Conservation (phyloP, 345 rosid genomes). For the Aquilaria yunnanensis region DNA sequence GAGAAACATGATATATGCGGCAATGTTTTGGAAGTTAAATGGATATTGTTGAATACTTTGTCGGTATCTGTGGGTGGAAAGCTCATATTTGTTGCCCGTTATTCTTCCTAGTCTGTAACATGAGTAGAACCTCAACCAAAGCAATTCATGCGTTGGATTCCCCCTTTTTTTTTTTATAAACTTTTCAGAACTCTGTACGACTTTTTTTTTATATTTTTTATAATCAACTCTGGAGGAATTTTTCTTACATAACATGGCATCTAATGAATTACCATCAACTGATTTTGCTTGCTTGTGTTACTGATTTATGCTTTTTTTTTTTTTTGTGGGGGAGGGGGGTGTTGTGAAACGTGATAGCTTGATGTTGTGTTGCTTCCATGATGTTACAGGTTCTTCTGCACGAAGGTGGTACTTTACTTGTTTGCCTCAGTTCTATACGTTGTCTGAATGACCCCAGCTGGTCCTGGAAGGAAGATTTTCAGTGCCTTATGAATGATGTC, state of each 20-base stretch:
- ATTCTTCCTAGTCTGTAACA: too few species aligned
- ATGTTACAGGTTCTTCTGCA: conserved; percentile 75
- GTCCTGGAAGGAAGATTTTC: conserved; percentile 70
- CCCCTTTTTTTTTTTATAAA: too few species aligned
- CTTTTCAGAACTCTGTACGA: too few species aligned
- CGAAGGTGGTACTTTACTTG: conserved; percentile 91
- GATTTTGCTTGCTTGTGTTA: neutral
- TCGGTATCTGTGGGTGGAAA: too few species aligned
- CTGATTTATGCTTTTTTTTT: neutral
- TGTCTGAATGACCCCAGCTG: conserved; percentile 81
- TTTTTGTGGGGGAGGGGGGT: neutral
- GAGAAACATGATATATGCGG: too few species aligned
- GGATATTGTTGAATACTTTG: too few species aligned
- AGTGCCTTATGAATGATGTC: conserved; percentile 26
- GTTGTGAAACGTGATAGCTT: neutral
- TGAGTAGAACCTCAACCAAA: too few species aligned
- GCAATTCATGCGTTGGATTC: too few species aligned
- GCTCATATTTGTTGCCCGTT: too few species aligned
- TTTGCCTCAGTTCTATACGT: conserved; percentile 81
- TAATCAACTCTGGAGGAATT: neutral
- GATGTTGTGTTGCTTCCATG: neutral
- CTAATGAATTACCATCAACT: neutral
- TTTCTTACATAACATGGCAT: neutral
- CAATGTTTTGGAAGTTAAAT: too few species aligned
- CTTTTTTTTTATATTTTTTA: too few species aligned